Base-by-base conservation (phyloP, 176 grass and related monocot genomes). In the Aegilops sharonensis region DNA sequence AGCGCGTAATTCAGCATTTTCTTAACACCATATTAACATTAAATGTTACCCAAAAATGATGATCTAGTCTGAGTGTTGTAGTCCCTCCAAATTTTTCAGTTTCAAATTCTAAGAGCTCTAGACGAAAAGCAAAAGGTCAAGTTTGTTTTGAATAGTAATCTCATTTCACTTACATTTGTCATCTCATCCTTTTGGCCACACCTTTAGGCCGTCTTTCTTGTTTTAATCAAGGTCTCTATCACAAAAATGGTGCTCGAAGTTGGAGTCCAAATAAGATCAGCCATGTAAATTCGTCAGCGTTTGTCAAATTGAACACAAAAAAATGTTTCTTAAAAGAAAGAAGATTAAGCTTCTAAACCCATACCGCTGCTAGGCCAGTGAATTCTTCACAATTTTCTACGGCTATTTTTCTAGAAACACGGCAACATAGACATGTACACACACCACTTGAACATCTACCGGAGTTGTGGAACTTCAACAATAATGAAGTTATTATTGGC, bases 201-300 rank as follows among this genome's bases (percentile, higher is more conserved):
- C 34, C 47, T 78, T 6, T 78, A n/a, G 14, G 27, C 1, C 40
- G n/a, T 60, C 24, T 8, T 37, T 81, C 14, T 36, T 24, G 48
- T 61, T 48, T 79, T 70, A 42, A 11, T 71, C 14, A 15, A 79
- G 34, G 62, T 86, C 36, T 31, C 70, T 39, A 62, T 81, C 78
- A 29, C 29, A 62, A 78, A 60, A 75, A 42, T 37, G 37, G 52
- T 68, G 21, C 21, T 40, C 81, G 70, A n/a, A 71, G 29, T 82
- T 86, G 37, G 62, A 59, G 64, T 64, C n/a, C 71, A 63, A 86
- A 54, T 68, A 78, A 84, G 67, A 80, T 66, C 12, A 8, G 52
- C 11, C 6, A 57, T 57, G 54, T 21, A 73, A 72, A 35, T 11
- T 25, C 3, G 11, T 61, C 36, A 11, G 73, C 3, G 20, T 37